Evolutionary conservation across 176 grass and related monocot species (phyloP), one percentile per base, ranked within the genome.

Genomic region (Musa schizocarpa): DNA sequence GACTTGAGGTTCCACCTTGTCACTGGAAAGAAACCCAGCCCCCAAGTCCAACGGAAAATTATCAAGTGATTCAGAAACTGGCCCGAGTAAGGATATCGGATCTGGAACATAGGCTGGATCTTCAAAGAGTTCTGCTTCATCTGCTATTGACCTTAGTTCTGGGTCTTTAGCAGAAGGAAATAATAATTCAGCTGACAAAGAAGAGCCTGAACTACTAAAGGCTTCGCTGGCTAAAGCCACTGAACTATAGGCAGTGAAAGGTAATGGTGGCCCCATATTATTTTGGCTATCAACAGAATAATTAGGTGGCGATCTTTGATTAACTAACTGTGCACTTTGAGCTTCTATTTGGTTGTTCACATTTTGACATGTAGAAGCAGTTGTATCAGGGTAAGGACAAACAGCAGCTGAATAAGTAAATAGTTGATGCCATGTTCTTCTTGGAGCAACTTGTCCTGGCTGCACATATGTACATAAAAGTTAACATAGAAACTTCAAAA

Each of bases 91-190:
- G 11, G 85, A 85, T 9, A 90, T 88, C 23, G 81, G 77, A 80
- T 92, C 87, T 75, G 87, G 89, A 83, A 92, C 87, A 67, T 88
- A 89, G 77, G 81, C 90, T 14, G 93, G 90, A 77, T 92, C 89
- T 74, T 96, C 93, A 84, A 96, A 96, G 76, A 24, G 80, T 74
- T 77, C 75, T 25, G 75, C 13, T 25, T 77, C 75, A 14, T 77
- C 75, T 25, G 9, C 17, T 22, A 17, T 64, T 24, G 61, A 17
- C 34, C 5, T 50, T 65, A 61, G 19, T 53, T 10, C 48, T 5
- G 59, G 50, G 9, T 65, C 75, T 65, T 77, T 77, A 13, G 52
- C 50, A 22, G 57, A 13, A 65, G 75, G 21, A 77, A 65, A 65
- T 58, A 76, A 12, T 2, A 19, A 63, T 77, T 63, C 75, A 65